phyloP scores from a whole-genome alignment of 495 filamentous ascomycete species.

The Aspergillus olivimuriae region DNA sequence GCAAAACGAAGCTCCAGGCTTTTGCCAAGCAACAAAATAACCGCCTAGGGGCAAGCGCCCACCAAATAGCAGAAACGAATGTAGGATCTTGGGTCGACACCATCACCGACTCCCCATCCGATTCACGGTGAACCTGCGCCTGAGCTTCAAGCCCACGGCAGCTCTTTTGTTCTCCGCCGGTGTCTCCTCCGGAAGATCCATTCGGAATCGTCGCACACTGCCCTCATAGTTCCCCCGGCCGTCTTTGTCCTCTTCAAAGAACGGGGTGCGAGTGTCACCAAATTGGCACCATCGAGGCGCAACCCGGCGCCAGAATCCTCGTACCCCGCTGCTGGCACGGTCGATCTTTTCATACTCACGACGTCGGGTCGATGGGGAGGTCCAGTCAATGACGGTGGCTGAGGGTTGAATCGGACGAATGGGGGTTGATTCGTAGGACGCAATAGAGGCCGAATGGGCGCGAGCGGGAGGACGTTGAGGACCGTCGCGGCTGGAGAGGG shows the following conservation, averaged over 20 bases:
- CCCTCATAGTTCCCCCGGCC: slow-evolving; percentile 36
- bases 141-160: slow-evolving; percentile 7
- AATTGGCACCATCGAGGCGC: slow-evolving; percentile 38
- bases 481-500: slow-evolving; percentile 3
- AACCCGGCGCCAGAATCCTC: slow-evolving; percentile 39
- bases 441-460: slow-evolving; percentile 15
- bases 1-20: no score
- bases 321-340: slow-evolving; percentile 38
- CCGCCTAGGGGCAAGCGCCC: no score
- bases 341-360: slow-evolving; percentile 46
- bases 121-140: slow-evolving; percentile 7
- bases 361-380: slow-evolving; percentile 38
- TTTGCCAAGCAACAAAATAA: no score
- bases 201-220: slow-evolving; percentile 43
- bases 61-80: no score
- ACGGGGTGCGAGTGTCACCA: slow-evolving; percentile 24
- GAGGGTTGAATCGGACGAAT: slow-evolving; percentile 27
- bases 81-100: neutral
- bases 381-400: slow-evolving; percentile 46
- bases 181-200: slow-evolving; percentile 38
- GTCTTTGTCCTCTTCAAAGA: slow-evolving; percentile 37
- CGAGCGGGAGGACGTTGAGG: neutral
- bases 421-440: slow-evolving; percentile 11
- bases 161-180: neutral
- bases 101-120: neutral